Evolutionary conservation across 1,284 basidiomycete species (phyloP), one percentile per base, ranked within the genome.

Genomic region (Testicularia cyperi): DNA sequence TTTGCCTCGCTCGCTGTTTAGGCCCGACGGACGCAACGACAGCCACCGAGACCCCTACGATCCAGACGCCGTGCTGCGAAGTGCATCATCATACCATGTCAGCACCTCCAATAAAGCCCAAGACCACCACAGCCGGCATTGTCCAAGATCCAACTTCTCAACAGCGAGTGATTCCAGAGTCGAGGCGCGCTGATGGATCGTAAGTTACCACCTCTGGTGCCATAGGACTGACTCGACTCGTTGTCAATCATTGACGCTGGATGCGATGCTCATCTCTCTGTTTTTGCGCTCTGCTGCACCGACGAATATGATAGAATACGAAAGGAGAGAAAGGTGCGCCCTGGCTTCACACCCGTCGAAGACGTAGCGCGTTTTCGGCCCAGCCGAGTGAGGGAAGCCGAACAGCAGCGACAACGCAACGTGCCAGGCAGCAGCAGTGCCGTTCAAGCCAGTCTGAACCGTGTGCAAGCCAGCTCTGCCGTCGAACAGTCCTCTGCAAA

Each of bases 291-390:
- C 16, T n/a, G n/a, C n/a, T n/a, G n/a, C n/a, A n/a, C n/a, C n/a
- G n/a, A n/a, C n/a, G 6, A 20, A 8, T 19, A 18, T 16, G 14
- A 13, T 38, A 95, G 92, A 34, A 78, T 90, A 18, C 86, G 92
- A 46, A 95, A 92, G 78, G 84, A 95, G 77, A 80, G 88, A 55
- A 92, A 87, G 79, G 86, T 97, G 62, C 83, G 91, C 24, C 91
- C 91, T 0, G 92, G 92, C 1, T 97, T 86, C 78, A 94, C 90
- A 1, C 92, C 92, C 0, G 88, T 90, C 75, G 92, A 97, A 77
- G 92, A 97, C 78, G 83, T 95, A 12, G 81, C 82, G 24, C 84
- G 85, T 28, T 97, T 92, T 78, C 83, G 90, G 34, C 58, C 60
- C 15, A 38, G 38, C 9, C 34, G 43, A 8, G 44, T 47, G 30